Conservation (phyloP, 148 eudicot species). For the Rhododendron henanense region DNA sequence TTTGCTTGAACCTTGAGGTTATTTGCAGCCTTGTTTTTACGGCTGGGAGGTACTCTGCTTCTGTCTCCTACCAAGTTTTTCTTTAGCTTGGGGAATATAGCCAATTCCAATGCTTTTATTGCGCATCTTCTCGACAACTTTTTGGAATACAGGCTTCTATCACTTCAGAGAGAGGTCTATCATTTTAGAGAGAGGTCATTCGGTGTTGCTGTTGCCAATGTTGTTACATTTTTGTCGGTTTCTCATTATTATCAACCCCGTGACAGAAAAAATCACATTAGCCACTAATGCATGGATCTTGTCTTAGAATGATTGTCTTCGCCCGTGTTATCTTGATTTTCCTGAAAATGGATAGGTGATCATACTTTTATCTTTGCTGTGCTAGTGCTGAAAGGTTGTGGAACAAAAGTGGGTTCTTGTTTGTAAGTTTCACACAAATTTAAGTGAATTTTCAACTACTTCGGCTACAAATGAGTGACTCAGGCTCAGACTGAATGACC, state of each 20-base stretch:
- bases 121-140: background rate
- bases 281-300: background rate
- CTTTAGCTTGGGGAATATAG: background rate
- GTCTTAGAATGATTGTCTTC: background rate
- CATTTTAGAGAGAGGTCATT: background rate
- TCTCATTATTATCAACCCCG: background rate
- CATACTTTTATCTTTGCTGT: background rate
- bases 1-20: slow-evolving; percentile 38
- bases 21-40: background rate
- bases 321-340: background rate
- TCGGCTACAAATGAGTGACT: too few relatives aligned
- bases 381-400: background rate
- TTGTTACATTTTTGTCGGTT: background rate
- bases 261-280: background rate
- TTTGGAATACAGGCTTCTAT: background rate
- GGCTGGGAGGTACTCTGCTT: background rate
- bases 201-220: background rate
- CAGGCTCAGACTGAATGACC: too few relatives aligned
- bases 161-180: background rate
- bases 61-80: background rate
- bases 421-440: background rate
- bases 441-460: too few relatives aligned
- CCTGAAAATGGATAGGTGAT: background rate
- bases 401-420: background rate
- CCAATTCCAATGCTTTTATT: background rate